These are phyloP conservation scores for Ogataea paradorogensis DNA, from an alignment of 805 yeast species.

Conservation along the genomic window DNA sequence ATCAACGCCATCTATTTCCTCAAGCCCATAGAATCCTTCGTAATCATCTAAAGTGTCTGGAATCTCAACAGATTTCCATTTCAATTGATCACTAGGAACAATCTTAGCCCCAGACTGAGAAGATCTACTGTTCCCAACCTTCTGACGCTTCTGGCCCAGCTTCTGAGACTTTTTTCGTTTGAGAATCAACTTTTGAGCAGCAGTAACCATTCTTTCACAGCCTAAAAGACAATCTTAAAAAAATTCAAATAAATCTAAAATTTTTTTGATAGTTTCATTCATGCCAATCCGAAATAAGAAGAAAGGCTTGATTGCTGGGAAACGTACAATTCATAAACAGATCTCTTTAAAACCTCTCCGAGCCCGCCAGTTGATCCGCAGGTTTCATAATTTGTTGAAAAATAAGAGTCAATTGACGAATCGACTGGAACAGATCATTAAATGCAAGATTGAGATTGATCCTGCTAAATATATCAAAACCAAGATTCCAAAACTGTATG, in stretches of 20 bases:
- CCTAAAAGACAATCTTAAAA: conserved; percentile 1
- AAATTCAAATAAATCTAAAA: conserved; percentile 4
- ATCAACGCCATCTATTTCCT: conserved; percentile 90
- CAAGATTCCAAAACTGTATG: neutral
- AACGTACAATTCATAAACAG: conserved; percentile 39
- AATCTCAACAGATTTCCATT: conserved; percentile 80
- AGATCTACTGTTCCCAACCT: neutral
- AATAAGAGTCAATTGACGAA: conserved; percentile 29
- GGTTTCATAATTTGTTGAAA: conserved; percentile 71
- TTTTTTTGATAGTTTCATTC: neutral
- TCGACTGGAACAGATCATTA: conserved; percentile 5
- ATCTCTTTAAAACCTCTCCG: conserved; percentile 59
- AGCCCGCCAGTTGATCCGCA: conserved; percentile 72
- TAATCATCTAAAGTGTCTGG: conserved; percentile 84
- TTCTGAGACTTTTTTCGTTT: conserved; percentile 16
- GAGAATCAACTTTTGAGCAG: conserved; percentile 15
- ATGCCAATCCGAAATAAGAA: conserved; percentile 3
- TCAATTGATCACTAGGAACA: conserved; percentile 49
- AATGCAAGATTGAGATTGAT: conserved; percentile 3
- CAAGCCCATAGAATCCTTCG: conserved; percentile 89
- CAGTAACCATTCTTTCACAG: conserved; percentile 18
- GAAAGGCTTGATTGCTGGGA: conserved; percentile 29
- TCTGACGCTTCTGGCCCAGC: conserved; percentile 5
- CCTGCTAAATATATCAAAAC: neutral
- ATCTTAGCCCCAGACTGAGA: conserved; percentile 17